Evolutionary conservation across 345 rosid genomes (phyloP).

Genomic region (Camelina sativa): DNA sequence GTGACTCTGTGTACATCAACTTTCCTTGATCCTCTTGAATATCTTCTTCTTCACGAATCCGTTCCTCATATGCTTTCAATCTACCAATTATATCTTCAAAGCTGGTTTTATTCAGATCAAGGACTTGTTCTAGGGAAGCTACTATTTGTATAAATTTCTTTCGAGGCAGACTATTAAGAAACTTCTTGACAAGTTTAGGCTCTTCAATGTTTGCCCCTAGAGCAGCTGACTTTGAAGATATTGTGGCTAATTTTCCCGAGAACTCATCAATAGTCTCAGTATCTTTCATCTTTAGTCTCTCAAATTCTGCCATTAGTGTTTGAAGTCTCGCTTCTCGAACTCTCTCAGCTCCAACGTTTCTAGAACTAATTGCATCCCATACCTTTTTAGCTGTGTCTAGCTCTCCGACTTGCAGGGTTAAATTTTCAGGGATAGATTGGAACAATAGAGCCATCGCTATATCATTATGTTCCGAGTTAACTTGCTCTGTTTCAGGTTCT

Average conservation of each 20-base stretch:
- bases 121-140: not conserved
- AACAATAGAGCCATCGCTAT: fast-evolving
- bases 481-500: not conserved
- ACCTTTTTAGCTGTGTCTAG: too few species aligned
- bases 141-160: not conserved
- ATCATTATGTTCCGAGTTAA: not conserved
- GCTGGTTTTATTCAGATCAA: not conserved
- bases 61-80: not conserved
- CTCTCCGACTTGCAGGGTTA: not conserved
- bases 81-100: not conserved
- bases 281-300: too few species aligned
- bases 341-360: too few species aligned
- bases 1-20: not conserved
- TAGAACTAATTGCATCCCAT: too few species aligned
- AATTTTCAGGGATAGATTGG: not conserved
- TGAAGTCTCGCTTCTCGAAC: too few species aligned
- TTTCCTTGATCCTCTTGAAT: not conserved
- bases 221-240: not conserved
- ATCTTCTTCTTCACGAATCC: not conserved
- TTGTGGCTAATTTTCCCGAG: not conserved
- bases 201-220: not conserved
- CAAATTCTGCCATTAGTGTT: too few species aligned
- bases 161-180: not conserved
- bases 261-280: not conserved
- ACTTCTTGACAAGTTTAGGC: not conserved